These are phyloP conservation scores for Ailanthus altissimus DNA, from an alignment of 345 rosid species.

Conservation along the genomic window DNA sequence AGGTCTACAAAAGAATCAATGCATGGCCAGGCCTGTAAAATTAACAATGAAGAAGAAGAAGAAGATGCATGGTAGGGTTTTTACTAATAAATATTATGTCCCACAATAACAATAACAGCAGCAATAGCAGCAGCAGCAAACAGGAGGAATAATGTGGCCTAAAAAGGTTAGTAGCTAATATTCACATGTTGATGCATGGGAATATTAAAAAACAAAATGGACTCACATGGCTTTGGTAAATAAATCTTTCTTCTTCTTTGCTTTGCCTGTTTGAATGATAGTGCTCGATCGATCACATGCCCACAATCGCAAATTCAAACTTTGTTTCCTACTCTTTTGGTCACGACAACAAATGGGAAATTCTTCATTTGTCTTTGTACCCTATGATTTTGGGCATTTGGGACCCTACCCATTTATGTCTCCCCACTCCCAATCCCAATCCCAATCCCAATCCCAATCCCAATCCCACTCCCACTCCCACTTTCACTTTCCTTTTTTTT, in stretches of 20 bases:
- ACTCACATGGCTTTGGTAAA: constrained; percentile 30
- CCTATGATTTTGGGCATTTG: constrained; percentile 27
- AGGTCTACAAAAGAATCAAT: constrained; percentile 2
- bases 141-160: constrained; percentile 16
- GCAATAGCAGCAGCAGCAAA: too few relatives aligned
- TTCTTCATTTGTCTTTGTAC: constrained; percentile 14
- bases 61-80: not conserved
- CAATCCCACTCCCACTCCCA: not conserved
- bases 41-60: not conserved
- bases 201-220: constrained; percentile 13
- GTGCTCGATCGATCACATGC: too few relatives aligned
- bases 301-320: constrained; percentile 3
- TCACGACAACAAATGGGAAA: constrained; percentile 21
- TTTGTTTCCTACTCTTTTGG: constrained; percentile 25
- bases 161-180: constrained; percentile 18
- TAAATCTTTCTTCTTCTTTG: too few relatives aligned
- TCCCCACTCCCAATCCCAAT: too few relatives aligned
- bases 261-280: too few relatives aligned
- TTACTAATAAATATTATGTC: not conserved
- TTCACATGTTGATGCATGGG: constrained; percentile 35
- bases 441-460: too few relatives aligned
- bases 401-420: constrained; percentile 28
- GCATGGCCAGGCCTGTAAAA: not conserved
- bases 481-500: not conserved
- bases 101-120: too few relatives aligned